A percentile compares a stretch with the other conserved stretches of the same genome.
Conservation (phyloP, 768 basidiomycete genomes). For the Pisolithus marmoratus region DNA sequence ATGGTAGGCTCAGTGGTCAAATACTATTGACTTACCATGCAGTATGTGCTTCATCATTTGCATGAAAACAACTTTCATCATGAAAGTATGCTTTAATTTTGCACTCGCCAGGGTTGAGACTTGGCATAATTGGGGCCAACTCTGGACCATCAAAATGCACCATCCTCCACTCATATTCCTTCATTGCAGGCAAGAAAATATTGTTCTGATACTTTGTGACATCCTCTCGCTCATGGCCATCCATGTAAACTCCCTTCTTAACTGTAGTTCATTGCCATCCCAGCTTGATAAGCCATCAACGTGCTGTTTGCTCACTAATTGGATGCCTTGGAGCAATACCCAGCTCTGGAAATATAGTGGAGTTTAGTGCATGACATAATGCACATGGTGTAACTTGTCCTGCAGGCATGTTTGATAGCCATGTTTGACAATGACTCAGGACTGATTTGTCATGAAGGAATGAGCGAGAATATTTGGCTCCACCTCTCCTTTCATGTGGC, state of each 20-base stretch:
- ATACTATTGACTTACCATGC: slow-evolving; percentile 1
- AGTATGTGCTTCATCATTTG: slow-evolving; percentile 27
- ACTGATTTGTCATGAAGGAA: background rate
- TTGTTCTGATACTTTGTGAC: background rate
- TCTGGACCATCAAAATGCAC: background rate
- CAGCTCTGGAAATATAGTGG: background rate
- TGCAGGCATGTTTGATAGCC: background rate
- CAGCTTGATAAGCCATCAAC: slow-evolving; percentile 4
- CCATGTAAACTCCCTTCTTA: slow-evolving; percentile 11
- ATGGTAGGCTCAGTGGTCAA: background rate
- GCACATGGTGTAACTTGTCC: background rate
- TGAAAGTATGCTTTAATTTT: background rate
- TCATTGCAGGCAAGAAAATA: background rate
- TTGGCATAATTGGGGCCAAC: background rate
- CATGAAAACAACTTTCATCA: slow-evolving; percentile 8
- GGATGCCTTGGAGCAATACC: background rate
- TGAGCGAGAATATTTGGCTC: background rate
- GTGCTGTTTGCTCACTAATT: background rate
- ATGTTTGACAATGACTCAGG: background rate
- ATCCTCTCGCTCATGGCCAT: slow-evolving; percentile 10
- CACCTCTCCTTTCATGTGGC: background rate
- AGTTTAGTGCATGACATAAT: background rate
- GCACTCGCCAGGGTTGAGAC: background rate
- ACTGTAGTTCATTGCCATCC: slow-evolving; percentile 4
- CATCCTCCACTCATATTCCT: background rate